Conservation (phyloP, 1,139 yeast species). For the Candida glucosophila region DNA sequence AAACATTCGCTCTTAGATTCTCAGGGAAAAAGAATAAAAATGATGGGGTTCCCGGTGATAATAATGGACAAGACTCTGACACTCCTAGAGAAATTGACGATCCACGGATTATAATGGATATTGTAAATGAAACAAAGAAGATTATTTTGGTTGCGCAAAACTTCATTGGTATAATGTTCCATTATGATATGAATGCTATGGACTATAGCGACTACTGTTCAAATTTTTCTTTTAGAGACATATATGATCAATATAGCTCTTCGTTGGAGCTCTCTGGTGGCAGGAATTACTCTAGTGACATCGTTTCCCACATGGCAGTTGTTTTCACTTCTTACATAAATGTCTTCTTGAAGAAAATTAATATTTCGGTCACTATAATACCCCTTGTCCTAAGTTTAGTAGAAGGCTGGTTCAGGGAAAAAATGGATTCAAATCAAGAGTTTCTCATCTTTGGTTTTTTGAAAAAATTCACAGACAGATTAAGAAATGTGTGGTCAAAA, state of each 20-base stretch:
- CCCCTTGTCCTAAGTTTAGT: conserved; percentile 32
- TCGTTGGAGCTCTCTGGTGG: conserved; percentile 12
- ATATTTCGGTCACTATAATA: conserved; percentile 28
- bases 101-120: conserved; percentile 33
- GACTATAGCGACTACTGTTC: conserved; percentile 43
- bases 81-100: conserved; percentile 24
- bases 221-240: conserved; percentile 20
- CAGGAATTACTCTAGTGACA: conserved; percentile 41
- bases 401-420: conserved; percentile 29
- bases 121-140: conserved; percentile 27
- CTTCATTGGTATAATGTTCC: conserved; percentile 59
- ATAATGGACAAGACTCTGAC: conserved; percentile 5
- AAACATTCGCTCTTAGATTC: conserved; percentile 25
- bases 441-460: conserved; percentile 45
- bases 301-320: conserved; percentile 41
- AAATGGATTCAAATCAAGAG: conserved; percentile 57
- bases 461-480: conserved; percentile 43
- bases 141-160: conserved; percentile 47
- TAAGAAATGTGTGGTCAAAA: conserved; percentile 49
- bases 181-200: conserved; percentile 42
- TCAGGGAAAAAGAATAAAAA: conserved; percentile 18
- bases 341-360: conserved; percentile 25
- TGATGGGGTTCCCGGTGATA: background rate
- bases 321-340: conserved; percentile 46
- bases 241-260: conserved; percentile 13